Evolutionary conservation across 371 early-diverging fungal genomes (phyloP).

Genomic region (Zopfochytrium polystomum): DNA sequence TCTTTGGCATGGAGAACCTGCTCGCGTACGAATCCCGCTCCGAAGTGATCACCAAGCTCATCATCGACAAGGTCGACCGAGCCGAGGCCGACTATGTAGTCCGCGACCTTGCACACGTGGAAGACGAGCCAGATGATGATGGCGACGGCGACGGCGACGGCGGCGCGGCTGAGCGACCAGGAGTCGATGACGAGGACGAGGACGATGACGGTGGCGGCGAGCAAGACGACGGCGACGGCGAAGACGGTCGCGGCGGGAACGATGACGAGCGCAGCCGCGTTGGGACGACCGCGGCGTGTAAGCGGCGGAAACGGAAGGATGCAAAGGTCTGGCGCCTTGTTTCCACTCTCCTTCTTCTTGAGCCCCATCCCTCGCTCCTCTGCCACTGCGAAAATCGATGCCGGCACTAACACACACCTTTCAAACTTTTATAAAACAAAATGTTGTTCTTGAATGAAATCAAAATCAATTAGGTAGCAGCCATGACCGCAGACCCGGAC

Average conservation of each 20-base stretch:
- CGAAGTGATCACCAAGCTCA: conserved; percentile 26
- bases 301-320: neutral
- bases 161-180: neutral
- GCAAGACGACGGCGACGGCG: neutral
- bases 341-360: too few relatives aligned
- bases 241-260: neutral
- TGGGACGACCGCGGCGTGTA: neutral
- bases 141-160: neutral
- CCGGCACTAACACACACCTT: too few relatives aligned
- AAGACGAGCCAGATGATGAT: neutral
- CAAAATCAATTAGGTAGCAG: too few relatives aligned
- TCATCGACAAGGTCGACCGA: conserved; percentile 17
- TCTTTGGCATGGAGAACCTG: conserved; percentile 27
- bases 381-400: too few relatives aligned
- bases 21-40: conserved; percentile 8
- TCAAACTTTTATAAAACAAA: too few relatives aligned
- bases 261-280: neutral
- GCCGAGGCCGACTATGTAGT: conserved; percentile 18
- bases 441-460: too few relatives aligned
- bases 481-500: too few relatives aligned
- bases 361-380: too few relatives aligned
- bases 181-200: neutral
- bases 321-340: conserved; percentile 2
- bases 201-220: neutral
- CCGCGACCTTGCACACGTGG: conserved; percentile 6